Conservation (phyloP, 2,329 filamentous ascomycete genomes). For the Verticillium tricorpus region DNA sequence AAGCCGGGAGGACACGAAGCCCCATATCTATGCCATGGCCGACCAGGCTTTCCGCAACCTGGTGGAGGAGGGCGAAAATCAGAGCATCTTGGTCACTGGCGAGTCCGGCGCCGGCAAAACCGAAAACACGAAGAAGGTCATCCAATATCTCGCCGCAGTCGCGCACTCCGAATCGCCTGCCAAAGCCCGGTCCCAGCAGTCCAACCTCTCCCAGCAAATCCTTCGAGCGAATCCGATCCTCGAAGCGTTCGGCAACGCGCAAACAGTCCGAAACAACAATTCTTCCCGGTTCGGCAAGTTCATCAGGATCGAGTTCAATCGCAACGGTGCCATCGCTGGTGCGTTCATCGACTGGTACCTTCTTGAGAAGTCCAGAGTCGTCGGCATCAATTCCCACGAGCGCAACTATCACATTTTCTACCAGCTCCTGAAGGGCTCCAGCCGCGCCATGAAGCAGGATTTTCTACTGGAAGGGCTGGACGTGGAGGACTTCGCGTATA, state of each 20-base stretch:
- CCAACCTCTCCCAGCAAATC: constrained; percentile 93
- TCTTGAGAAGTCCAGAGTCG: constrained; percentile 95
- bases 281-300: constrained; percentile 98
- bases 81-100: constrained; percentile 96
- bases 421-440: constrained; percentile 83
- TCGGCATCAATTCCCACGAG: constrained; percentile 80
- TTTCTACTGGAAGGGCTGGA: constrained; percentile 72
- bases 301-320: constrained; percentile 92
- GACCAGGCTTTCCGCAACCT: constrained; percentile 95
- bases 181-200: constrained; percentile 59
- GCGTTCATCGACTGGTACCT: constrained; percentile 99
- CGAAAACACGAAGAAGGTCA: constrained; percentile 99
- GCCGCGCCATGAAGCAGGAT: constrained; percentile 65
- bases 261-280: constrained; percentile 97
- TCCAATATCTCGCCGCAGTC: constrained; percentile 94
- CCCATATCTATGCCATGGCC: constrained; percentile 96
- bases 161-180: constrained; percentile 74
- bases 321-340: constrained; percentile 83
- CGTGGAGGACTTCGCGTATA: constrained; percentile 88
- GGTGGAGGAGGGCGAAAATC: constrained; percentile 91
- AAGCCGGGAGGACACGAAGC: constrained; percentile 87
- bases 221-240: constrained; percentile 93
- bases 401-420: constrained; percentile 98
- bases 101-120: constrained; percentile 98
- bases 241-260: constrained; percentile 96